Evolutionary conservation across 371 early-diverging fungal species (phyloP).

Genomic region (Blastocladiella emersonii): DNA sequence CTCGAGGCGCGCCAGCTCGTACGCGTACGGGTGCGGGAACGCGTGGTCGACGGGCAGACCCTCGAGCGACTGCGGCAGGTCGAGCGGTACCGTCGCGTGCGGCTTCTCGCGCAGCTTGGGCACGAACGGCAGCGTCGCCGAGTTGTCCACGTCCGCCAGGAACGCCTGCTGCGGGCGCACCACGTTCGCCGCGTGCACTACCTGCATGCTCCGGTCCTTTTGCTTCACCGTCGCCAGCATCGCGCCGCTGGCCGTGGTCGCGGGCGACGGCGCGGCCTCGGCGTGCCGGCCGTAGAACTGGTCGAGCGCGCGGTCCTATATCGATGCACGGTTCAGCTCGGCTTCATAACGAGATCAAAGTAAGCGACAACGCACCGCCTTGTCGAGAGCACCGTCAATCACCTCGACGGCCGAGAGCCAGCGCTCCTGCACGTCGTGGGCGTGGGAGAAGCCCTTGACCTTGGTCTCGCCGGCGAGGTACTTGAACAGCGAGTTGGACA

Average conservation of each 20-base stretch:
- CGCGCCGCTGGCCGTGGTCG: conserved; percentile 32
- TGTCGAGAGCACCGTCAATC: conserved; percentile 69
- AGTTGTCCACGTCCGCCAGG: conserved; percentile 74
- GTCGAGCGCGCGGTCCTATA: neutral
- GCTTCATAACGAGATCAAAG: conserved; percentile 15
- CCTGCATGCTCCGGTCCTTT: conserved; percentile 5
- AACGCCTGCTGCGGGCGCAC: conserved; percentile 77
- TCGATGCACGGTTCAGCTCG: neutral
- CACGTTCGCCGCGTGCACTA: conserved; percentile 56
- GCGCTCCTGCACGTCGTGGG: conserved; percentile 53
- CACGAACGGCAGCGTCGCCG: conserved; percentile 48
- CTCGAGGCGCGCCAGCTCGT: conserved; percentile 67
- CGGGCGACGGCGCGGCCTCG: conserved; percentile 18
- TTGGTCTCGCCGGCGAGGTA: conserved; percentile 17
- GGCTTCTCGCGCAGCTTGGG: conserved; percentile 67
- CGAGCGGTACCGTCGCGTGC: conserved; percentile 66
- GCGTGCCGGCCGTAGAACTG: conserved; percentile 11
- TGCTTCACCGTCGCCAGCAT: conserved; percentile 38
- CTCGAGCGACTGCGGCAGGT: conserved; percentile 7
- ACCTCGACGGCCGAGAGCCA: conserved; percentile 54
- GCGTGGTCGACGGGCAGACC: neutral
- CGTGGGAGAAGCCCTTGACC: conserved; percentile 25
- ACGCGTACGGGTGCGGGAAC: conserved; percentile 77
- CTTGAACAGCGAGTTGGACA: conserved; percentile 41
- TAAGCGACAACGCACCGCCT: conserved; percentile 28